These are phyloP conservation scores for Botrytis deweyae DNA, from an alignment of 2,329 filamentous ascomycete genomes.

Conservation along the genomic window DNA sequence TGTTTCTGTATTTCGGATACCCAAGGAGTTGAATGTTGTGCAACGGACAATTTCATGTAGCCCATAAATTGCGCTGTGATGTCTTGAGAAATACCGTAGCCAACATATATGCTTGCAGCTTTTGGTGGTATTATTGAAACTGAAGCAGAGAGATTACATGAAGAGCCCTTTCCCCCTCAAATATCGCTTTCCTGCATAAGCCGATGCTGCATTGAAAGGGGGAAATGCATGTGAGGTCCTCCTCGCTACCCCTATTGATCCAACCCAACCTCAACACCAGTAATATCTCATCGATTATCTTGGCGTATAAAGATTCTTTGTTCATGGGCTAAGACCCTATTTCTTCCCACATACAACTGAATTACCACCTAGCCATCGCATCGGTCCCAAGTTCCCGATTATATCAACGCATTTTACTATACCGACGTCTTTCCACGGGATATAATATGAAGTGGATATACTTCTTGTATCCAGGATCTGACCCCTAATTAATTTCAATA, in stretches of 20 bases:
- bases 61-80: not conserved
- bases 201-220: not conserved
- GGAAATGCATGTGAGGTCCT: not conserved
- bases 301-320: not conserved
- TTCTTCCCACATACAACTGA: not conserved
- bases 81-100: not conserved
- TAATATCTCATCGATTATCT: not conserved
- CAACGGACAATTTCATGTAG: not conserved
- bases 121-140: not conserved
- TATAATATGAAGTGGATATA: not conserved
- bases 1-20: not conserved
- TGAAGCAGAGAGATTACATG: not conserved
- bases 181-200: not conserved
- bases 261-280: not conserved
- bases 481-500: not conserved
- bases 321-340: not conserved
- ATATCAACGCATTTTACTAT: not conserved
- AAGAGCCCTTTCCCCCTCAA: not conserved
- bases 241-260: slow-evolving; percentile 11
- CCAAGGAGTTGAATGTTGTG: not conserved
- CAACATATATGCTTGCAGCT: not conserved
- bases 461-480: not conserved
- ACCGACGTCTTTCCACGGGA: not conserved
- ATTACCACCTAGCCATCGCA: not conserved
- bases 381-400: not conserved